Evolutionary conservation across 139 green algal genomes (phyloP).

Genomic region (Microglena sp.): DNA sequence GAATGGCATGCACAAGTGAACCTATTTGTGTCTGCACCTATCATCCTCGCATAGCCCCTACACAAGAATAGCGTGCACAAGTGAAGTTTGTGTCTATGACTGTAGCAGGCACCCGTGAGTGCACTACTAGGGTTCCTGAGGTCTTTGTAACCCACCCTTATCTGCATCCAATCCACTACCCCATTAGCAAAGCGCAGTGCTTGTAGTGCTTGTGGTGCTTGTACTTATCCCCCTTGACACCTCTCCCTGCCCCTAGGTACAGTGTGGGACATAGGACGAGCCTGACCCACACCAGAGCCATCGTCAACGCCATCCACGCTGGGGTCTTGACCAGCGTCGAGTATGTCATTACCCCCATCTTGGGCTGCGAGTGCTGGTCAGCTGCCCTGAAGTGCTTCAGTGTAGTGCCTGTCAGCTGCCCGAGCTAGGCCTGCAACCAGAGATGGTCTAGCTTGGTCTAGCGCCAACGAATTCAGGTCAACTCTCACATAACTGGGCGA

Average conservation of each 20-base stretch:
- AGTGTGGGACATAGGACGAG: slow-evolving; percentile 82
- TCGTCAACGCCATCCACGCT: slow-evolving; percentile 91
- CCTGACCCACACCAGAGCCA: slow-evolving; percentile 84
- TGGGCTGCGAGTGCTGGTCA: slow-evolving; percentile 50
- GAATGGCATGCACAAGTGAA: no score
- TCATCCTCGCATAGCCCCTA: no score
- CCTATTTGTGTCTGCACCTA: no score
- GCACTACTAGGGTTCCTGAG: no score
- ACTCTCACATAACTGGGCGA: slow-evolving; percentile 50
- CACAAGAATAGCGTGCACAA: no score
- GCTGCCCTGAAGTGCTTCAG: slow-evolving; percentile 45
- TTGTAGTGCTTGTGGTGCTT: background rate
- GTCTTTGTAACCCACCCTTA: no score
- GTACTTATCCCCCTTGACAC: background rate
- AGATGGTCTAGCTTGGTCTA: slow-evolving; percentile 46
- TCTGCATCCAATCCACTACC: no score
- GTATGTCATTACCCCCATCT: slow-evolving; percentile 62
- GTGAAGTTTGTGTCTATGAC: no score
- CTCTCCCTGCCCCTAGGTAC: no score
- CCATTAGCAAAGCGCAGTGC: no score
- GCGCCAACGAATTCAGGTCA: slow-evolving; percentile 49
- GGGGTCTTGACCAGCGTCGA: slow-evolving; percentile 60
- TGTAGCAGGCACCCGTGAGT: no score
- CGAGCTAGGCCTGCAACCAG: slow-evolving; percentile 69
- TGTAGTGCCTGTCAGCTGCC: no score